Evolutionary conservation across 140 eudicot genomes (phyloP).

Genomic region (Stevia rebaudiana): DNA sequence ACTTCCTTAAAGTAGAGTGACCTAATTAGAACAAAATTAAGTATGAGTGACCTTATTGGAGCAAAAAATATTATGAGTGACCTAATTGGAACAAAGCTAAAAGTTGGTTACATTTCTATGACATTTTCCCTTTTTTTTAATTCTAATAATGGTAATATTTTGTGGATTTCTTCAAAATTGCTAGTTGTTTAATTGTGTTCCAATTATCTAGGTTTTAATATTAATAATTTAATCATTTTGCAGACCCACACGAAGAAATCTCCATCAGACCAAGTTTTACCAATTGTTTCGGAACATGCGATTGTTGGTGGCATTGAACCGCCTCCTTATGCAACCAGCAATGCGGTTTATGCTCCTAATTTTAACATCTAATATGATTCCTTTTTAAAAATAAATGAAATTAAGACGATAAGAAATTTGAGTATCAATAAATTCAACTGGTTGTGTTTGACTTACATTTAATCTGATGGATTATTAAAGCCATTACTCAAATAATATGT

Average conservation of each 20-base stretch:
- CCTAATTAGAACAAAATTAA: no score
- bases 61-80: no score
- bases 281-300: constrained; percentile 30
- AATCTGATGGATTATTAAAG: background rate
- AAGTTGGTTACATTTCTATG: no score
- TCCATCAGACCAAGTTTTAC: constrained; percentile 20
- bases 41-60: no score
- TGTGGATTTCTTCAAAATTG: constrained; percentile 6
- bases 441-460: constrained; percentile 12
- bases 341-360: constrained; percentile 53
- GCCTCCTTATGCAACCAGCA: constrained; percentile 78
- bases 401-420: background rate
- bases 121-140: no score
- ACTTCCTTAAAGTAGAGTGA: no score
- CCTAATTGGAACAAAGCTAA: no score
- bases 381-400: background rate
- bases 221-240: constrained; percentile 5
- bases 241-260: constrained; percentile 89
- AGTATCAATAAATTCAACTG: constrained; percentile 3
- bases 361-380: background rate
- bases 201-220: constrained; percentile 6
- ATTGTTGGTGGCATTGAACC: constrained; percentile 52
- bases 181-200: background rate
- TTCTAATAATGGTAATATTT: constrained; percentile 3
- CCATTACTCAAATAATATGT: constrained; percentile 10